These are phyloP conservation scores for Straminergon stramineum DNA, from an alignment of 225 moss, liverwort and hornwort genomes.

Conservation along the genomic window DNA sequence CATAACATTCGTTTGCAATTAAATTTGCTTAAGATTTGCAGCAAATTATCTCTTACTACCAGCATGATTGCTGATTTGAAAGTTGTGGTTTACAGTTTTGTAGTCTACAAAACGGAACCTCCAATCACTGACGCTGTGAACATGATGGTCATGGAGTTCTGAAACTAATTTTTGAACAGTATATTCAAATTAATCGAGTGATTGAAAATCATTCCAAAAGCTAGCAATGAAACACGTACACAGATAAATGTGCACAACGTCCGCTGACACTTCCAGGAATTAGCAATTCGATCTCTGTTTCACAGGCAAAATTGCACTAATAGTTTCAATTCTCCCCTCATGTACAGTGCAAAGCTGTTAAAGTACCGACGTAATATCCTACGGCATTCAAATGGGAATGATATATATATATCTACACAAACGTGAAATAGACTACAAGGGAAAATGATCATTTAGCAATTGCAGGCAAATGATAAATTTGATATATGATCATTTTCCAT, in stretches of 20 bases:
- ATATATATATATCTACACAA: neutral
- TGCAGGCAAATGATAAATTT: no score
- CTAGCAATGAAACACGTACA: neutral
- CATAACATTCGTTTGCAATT: neutral
- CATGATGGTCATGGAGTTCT: no score
- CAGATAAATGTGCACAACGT: neutral
- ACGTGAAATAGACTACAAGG: neutral
- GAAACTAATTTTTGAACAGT: no score
- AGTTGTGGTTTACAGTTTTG: neutral
- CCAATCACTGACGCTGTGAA: neutral
- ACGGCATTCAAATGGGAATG: neutral
- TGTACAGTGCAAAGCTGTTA: neutral
- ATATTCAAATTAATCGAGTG: neutral
- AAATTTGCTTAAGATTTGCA: neutral
- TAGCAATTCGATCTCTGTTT: no score
- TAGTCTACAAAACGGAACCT: neutral
- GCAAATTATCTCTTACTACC: neutral
- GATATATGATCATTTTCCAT: no score
- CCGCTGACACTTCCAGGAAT: no score
- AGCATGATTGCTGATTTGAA: neutral
- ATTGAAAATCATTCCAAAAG: neutral
- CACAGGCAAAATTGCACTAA: neutral
- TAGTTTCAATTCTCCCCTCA: neutral
- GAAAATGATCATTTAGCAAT: no score
- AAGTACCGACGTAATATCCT: neutral